Conservation (phyloP, 306 rosid species). For the Quercus berberidifolia region DNA sequence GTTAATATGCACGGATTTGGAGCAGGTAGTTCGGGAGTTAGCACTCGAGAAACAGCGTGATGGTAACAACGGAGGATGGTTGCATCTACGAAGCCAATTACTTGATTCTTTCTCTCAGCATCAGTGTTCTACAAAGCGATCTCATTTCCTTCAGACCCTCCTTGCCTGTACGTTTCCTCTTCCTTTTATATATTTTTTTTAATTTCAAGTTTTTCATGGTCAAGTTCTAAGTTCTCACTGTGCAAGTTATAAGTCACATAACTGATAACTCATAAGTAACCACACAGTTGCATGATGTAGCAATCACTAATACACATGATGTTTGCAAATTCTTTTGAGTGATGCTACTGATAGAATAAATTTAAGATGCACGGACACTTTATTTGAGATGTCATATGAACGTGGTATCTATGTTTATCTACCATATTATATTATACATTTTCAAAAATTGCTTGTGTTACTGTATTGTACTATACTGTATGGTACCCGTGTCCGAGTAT, state of each 20-base stretch:
- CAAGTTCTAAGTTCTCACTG: background rate
- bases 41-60: constrained; percentile 80
- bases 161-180: constrained; percentile 72
- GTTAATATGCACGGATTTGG: constrained; percentile 33
- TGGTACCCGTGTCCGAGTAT: no score
- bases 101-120: constrained; percentile 81
- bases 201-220: background rate
- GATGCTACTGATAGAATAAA: no score
- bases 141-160: constrained; percentile 81
- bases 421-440: no score
- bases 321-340: no score
- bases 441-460: no score
- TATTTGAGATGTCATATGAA: no score
- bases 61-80: constrained; percentile 88
- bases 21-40: constrained; percentile 88
- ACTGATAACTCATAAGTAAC: background rate
- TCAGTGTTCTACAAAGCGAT: constrained; percentile 93
- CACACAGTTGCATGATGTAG: constrained; percentile 9
- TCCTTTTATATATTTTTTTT: background rate
- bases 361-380: no score
- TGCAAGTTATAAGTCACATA: background rate
- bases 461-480: no score
- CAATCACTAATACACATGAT: constrained; percentile 1
- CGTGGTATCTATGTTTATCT: fast-evolving
- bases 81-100: constrained; percentile 70